Conservation (phyloP, 2,329 filamentous ascomycete species). For the Pyrenochaeta sp. region DNA sequence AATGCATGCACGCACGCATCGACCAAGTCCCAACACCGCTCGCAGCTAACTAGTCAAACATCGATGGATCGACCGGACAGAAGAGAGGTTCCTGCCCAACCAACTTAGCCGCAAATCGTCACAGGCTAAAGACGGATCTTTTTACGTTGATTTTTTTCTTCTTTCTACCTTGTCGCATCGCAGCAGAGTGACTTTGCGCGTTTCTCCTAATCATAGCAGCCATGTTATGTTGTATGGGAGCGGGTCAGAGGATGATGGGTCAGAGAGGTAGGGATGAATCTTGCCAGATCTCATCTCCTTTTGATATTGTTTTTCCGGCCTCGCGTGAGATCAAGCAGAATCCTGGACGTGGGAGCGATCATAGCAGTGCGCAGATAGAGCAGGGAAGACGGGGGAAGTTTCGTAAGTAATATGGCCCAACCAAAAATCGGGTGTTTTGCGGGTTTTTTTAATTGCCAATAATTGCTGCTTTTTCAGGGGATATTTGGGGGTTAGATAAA, state of each 20-base stretch:
- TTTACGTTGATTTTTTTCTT: not conserved
- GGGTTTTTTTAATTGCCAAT: conserved; percentile 7
- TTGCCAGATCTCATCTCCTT: not conserved
- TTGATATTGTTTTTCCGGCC: not conserved
- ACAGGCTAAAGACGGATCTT: not conserved
- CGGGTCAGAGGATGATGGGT: not conserved
- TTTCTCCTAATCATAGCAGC: not conserved
- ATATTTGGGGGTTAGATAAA: not conserved
- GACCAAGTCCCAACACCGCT: conserved; percentile 24
- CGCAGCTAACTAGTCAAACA: too few relatives aligned
- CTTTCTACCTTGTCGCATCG: too few relatives aligned
- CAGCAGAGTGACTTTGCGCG: not conserved
- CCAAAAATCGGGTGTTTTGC: not conserved
- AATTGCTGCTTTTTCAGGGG: not conserved
- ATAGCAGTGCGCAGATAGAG: not conserved
- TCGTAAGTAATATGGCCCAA: not conserved
- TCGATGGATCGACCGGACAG: too few relatives aligned
- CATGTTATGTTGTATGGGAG: not conserved
- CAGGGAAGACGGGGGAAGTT: too few relatives aligned
- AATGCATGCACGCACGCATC: conserved; percentile 39
- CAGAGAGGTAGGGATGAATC: not conserved
- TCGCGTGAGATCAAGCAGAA: not conserved
- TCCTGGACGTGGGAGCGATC: not conserved
- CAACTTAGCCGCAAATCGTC: conserved; percentile 32
- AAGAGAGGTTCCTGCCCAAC: conserved; percentile 26